Percentiles rank a stretch among this genome's conserved stretches.
Conservation (phyloP, 805 yeast species). For the Yamadazyma paraphyllophila region DNA sequence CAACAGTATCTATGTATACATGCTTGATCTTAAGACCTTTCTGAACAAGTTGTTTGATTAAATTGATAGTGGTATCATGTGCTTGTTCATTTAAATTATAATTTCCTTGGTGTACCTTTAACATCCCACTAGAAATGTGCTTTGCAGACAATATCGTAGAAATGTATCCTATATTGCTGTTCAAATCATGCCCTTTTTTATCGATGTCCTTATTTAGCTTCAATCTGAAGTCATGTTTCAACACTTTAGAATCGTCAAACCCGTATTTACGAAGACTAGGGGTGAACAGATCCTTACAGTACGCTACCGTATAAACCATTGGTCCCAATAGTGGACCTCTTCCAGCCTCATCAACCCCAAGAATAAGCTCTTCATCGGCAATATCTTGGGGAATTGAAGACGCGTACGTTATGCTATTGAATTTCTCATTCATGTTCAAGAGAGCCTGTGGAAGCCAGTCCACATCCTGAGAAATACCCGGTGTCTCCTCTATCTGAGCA, state of each 20-base stretch:
- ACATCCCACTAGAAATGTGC: slow-evolving; percentile 89
- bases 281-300: slow-evolving; percentile 56
- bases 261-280: slow-evolving; percentile 57
- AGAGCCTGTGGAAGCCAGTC: slow-evolving; percentile 39
- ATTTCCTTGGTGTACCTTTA: slow-evolving; percentile 48
- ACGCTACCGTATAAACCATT: slow-evolving; percentile 93
- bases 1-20: slow-evolving; percentile 92
- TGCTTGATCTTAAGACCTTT: slow-evolving; percentile 64
- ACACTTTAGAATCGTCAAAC: slow-evolving; percentile 90
- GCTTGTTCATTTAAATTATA: slow-evolving; percentile 93
- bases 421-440: slow-evolving; percentile 23
- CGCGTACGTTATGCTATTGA: slow-evolving; percentile 46
- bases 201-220: slow-evolving; percentile 61
- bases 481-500: too few relatives aligned
- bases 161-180: slow-evolving; percentile 77
- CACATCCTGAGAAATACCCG: too few relatives aligned
- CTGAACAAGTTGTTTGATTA: slow-evolving; percentile 64
- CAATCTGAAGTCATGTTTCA: slow-evolving; percentile 70
- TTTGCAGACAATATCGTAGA: slow-evolving; percentile 80
- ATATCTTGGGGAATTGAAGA: slow-evolving; percentile 46
- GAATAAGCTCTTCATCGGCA: slow-evolving; percentile 39
- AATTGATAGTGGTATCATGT: slow-evolving; percentile 84
- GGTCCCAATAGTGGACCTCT: slow-evolving; percentile 98
- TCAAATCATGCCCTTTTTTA: slow-evolving; percentile 40
- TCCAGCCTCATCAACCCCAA: slow-evolving; percentile 99